Conservation (phyloP, 805 yeast genomes). For the Starmera pachycereana region DNA sequence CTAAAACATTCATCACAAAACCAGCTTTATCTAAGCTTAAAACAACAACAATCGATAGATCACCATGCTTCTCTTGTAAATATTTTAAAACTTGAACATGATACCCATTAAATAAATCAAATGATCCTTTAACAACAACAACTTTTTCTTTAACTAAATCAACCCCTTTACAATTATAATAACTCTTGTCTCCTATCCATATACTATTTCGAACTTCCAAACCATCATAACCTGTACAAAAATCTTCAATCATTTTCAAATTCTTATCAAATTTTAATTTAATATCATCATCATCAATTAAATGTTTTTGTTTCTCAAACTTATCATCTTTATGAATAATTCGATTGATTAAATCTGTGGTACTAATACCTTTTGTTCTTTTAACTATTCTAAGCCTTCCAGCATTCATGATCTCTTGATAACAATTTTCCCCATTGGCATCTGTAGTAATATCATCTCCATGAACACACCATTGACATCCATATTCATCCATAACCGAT, state of each 20-base stretch:
- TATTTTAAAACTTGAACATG: constrained; percentile 66
- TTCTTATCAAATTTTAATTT: constrained; percentile 38
- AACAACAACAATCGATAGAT: constrained; percentile 50
- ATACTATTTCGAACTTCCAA: constrained; percentile 39
- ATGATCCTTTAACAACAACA: constrained; percentile 69
- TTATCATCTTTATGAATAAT: constrained; percentile 40
- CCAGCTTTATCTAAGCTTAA: constrained; percentile 59
- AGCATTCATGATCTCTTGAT: constrained; percentile 67
- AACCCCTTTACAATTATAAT: constrained; percentile 6
- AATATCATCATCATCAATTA: constrained; percentile 6
- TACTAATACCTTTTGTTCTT: constrained; percentile 87
- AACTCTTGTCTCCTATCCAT: constrained; percentile 35
- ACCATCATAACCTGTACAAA: constrained; percentile 46
- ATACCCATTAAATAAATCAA: constrained; percentile 90
- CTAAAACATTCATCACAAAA: constrained; percentile 83
- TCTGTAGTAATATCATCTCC: constrained; percentile 98
- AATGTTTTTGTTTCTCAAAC: constrained; percentile 2
- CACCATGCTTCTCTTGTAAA: constrained; percentile 30
- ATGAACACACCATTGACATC: constrained; percentile 89
- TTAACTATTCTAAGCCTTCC: constrained; percentile 89
- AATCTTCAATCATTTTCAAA: no score
- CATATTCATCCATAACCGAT: constrained; percentile 57
- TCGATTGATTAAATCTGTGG: constrained; percentile 90
- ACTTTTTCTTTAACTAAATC: constrained; percentile 8
- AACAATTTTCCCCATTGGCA: constrained; percentile 91